phyloP scores from a whole-genome alignment of 805 yeast genomes.

The Saccharomycopsis guyanensis region DNA sequence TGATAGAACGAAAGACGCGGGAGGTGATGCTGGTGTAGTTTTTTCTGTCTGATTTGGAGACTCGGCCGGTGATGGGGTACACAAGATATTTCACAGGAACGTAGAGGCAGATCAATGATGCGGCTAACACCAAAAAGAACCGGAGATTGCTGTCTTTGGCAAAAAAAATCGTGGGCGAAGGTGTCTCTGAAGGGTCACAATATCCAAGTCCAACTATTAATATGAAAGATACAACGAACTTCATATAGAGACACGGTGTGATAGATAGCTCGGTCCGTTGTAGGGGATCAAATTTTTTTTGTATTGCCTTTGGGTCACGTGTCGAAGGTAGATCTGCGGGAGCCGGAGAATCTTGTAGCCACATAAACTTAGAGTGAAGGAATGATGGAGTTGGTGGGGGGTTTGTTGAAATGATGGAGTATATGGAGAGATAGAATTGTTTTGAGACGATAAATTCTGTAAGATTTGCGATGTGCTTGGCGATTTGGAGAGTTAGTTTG shows the following conservation, averaged over 20 bases:
- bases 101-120: conserved; percentile 13
- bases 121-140: conserved; percentile 10
- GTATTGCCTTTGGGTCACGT: too few relatives aligned
- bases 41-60: not conserved
- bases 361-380: too few relatives aligned
- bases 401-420: too few relatives aligned
- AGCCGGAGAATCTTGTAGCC: too few relatives aligned
- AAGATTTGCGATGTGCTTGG: too few relatives aligned
- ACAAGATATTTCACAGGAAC: conserved; percentile 9
- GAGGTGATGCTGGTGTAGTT: conserved; percentile 3
- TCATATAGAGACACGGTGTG: not conserved
- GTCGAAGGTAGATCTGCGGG: too few relatives aligned
- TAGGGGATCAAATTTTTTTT: too few relatives aligned
- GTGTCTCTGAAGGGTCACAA: not conserved
- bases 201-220: not conserved
- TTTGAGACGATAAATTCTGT: too few relatives aligned
- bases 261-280: too few relatives aligned
- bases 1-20: not conserved
- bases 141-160: conserved; percentile 8
- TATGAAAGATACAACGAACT: not conserved
- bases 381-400: too few relatives aligned
- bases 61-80: not conserved
- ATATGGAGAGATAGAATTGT: too few relatives aligned
- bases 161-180: not conserved
- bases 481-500: too few relatives aligned